Evolutionary conservation across 306 rosid genomes (phyloP), one percentile per base, ranked within the genome.

Genomic region (Fragaria iinumae): DNA sequence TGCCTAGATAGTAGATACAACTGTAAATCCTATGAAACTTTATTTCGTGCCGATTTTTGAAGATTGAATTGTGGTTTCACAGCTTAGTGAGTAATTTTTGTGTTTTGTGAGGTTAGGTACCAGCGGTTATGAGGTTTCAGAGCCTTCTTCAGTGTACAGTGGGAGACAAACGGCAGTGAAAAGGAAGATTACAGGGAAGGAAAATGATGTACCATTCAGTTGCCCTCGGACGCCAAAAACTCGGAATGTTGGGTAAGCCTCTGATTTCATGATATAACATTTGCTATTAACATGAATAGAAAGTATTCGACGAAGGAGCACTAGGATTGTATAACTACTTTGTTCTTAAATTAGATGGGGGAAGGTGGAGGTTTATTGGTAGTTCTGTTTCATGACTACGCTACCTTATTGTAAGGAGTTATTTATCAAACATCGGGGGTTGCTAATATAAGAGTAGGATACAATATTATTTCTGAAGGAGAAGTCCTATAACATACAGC

Each of bases 131-230:
- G 88, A 82, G 64, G 77, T 48, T 62, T 60, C 70, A 29, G 88
- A 77, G 82, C 82, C 88, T 71, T 68, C 71, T 69, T 80, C 96
- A 17, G 82, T 78, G 29, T 83, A 76, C 57, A 68, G 70, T 41
- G 69, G 86, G 45, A 80, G 78, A 67, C 69, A 39, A 11, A 48
- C 76, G 67, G 25, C 84, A 25, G 36, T 78, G 27, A 77, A 83
- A 87, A 71, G 77, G 72, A 89, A 86, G 60, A 70, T 69, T 47
- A 74, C 50, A 18, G 93, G 72, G 78, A 86, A 75, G 79, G 84
- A 67, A 27, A 64, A 80, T 20, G 32, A 20, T 16, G 80, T 8
- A 29, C 82, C 86, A 23, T 59, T 21, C 5, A 76, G 83, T 80
- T 80, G 78, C 45, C 73, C 81, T 34, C 81, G 88, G n/a, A 65